Base-by-base conservation (phyloP, 2,329 filamentous ascomycete genomes). In the Aspergillus sclerotialis region DNA sequence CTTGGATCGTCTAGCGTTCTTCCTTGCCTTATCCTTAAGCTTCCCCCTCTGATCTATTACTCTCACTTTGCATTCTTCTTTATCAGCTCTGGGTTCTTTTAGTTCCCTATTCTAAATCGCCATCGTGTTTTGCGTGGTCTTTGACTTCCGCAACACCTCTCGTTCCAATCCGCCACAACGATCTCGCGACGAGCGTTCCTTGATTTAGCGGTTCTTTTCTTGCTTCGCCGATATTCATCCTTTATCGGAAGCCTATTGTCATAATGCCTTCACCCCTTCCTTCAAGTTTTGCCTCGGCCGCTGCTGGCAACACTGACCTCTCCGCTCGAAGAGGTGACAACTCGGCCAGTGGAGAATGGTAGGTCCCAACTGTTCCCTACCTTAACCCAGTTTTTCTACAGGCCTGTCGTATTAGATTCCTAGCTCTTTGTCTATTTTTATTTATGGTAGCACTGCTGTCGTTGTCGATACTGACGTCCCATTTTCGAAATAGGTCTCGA, bases 251-350 rank as follows among this genome's bases (percentile, higher is more conserved):
- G 37, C 40, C 36, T 43, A 38, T 29, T 26, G 40, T 37, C 51
- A 64, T 48, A 53, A 75, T 87, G 82, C 76, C 82, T 68, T 78
- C 80, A 60, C 80, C 83, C 68, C 75, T 87, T 63, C 80, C 82
- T 53, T 86, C 84, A 52, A 88, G 82, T 72, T 89, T 89, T 67
- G 84, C 84, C 60, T 87, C 84, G 58, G 84, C 84, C 53, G 84
- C 84, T 50, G 83, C 84, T 60, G 83, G 83, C 63, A 82, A 85
- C 63, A 80, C 73, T 52, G 59, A 78, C 60, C 65, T 76, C 72
- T 60, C 76, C 75, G 61, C 73, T 72, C 67, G 65, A 63, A 65
- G 76, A 71, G 58, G 66, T 61, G 61, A 77, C 73, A 65, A 69
- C 60, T 53, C 76, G 60, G 67, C 67, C 46, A 75, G 75, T 61